Evolutionary conservation across 345 rosid species (phyloP).

Genomic region (Eucalyptus pumila): DNA sequence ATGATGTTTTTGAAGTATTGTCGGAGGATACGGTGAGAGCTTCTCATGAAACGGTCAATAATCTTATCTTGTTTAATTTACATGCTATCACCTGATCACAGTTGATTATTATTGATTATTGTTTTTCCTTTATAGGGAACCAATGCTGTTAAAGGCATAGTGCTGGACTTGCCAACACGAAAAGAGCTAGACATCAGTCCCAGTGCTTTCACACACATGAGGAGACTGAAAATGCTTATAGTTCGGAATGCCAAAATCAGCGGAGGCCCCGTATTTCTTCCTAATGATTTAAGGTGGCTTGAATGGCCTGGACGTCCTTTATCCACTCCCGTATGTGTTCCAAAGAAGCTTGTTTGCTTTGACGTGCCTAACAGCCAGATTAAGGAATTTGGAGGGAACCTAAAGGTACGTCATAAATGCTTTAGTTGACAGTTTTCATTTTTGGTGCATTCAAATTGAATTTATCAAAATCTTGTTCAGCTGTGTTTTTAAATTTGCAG

Average conservation of each 20-base stretch:
- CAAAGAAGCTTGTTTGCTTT: not conserved
- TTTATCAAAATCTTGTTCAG: not conserved
- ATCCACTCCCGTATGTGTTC: not conserved
- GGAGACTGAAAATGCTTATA: too few relatives aligned
- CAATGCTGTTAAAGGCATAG: too few relatives aligned
- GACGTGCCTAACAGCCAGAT: rapidly evolving
- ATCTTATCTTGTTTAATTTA: too few relatives aligned
- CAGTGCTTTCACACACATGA: rapidly evolving
- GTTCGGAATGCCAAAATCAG: rapidly evolving
- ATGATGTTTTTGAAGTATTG: too few relatives aligned
- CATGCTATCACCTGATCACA: rapidly evolving
- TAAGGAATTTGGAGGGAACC: rapidly evolving
- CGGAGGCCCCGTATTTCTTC: rapidly evolving
- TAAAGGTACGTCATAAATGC: not conserved
- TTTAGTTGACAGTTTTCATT: not conserved
- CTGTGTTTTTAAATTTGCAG: rapidly evolving
- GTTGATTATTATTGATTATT: rapidly evolving
- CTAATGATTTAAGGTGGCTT: not conserved
- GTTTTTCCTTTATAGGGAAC: too few relatives aligned
- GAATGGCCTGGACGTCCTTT: not conserved
- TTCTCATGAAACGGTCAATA: too few relatives aligned
- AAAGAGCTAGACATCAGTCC: too few relatives aligned
- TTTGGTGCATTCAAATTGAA: too few relatives aligned
- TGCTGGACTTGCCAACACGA: too few relatives aligned
- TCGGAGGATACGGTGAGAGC: rapidly evolving